phyloP scores from a whole-genome alignment of 768 basidiomycete genomes.

The Macrolepiota fuliginosa region DNA sequence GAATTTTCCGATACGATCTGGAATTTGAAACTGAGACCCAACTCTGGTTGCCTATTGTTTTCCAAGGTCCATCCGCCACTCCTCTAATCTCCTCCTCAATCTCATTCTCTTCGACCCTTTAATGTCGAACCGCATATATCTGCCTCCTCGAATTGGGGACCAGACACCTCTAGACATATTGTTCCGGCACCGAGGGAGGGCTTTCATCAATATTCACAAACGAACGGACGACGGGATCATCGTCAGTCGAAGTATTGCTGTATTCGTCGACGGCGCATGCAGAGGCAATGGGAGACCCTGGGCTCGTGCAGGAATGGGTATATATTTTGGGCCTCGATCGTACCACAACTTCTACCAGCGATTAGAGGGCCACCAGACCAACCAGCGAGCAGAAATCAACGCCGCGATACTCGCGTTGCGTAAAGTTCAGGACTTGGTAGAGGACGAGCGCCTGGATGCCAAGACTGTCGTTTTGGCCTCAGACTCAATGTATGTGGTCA shows the following conservation, averaged over 20 bases:
- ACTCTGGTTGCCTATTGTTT: too few species aligned
- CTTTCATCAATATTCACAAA: not conserved
- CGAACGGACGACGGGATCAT: not conserved
- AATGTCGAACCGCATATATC: not conserved
- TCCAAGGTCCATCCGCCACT: not conserved
- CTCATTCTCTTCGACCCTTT: not conserved
- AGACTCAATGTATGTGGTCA: conserved; percentile 13
- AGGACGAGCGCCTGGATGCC: not conserved
- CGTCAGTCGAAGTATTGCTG: not conserved
- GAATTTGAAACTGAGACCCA: too few species aligned
- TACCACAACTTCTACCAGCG: not conserved
- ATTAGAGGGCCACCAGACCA: conserved; percentile 4
- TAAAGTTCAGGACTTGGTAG: not conserved
- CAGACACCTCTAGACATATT: not conserved
- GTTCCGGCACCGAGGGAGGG: not conserved
- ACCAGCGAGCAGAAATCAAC: conserved; percentile 6
- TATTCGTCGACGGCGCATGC: conserved; percentile 15
- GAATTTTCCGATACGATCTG: too few species aligned
- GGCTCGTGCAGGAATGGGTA: conserved; percentile 13
- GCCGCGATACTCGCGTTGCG: conserved; percentile 3
- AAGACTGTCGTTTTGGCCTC: conserved; percentile 2
- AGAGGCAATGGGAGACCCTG: conserved; percentile 8
- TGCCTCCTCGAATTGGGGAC: not conserved
- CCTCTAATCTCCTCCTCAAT: not conserved
- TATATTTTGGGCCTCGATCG: conserved; percentile 8